Percentiles rank a stretch among this genome's conserved stretches.
These are phyloP conservation scores for Beauveria varroae DNA, from an alignment of 2,329 filamentous ascomycete genomes.

Conservation along the genomic window DNA sequence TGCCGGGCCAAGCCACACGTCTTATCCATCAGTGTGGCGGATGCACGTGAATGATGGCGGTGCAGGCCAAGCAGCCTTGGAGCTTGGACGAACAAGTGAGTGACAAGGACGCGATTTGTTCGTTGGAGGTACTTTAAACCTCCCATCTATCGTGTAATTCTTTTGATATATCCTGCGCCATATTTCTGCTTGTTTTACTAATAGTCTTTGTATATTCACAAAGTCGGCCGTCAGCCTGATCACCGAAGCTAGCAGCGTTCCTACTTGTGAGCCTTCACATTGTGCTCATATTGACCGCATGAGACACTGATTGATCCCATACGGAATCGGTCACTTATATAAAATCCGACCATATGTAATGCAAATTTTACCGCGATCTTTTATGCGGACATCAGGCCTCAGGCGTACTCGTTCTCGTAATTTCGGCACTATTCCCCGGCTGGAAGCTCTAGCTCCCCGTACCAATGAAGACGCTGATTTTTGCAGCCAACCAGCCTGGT, in stretches of 20 bases:
- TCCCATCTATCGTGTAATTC: too few relatives aligned
- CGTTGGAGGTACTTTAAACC: too few relatives aligned
- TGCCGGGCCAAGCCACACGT: background rate
- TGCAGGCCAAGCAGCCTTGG: background rate
- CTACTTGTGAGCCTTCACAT: too few relatives aligned
- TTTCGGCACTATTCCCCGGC: background rate
- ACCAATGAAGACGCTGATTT: background rate
- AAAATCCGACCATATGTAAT: background rate
- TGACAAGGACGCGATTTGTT: too few relatives aligned
- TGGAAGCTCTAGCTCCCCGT: background rate
- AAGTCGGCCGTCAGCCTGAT: too few relatives aligned
- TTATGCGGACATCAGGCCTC: background rate
- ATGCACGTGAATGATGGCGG: constrained; percentile 5
- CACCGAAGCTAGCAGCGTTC: too few relatives aligned
- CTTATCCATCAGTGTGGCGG: constrained; percentile 4
- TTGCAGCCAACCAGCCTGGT: background rate
- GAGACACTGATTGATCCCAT: too few relatives aligned
- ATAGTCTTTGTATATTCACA: too few relatives aligned
- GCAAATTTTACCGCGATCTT: background rate
- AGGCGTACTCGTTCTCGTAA: constrained; percentile 9
- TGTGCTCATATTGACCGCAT: too few relatives aligned
- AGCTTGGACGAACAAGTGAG: background rate
- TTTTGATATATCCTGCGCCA: too few relatives aligned
- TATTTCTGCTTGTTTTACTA: too few relatives aligned
- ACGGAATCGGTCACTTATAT: background rate